phyloP scores from a whole-genome alignment of 2,329 filamentous ascomycete species.

The Neonectria neomacrospora region DNA sequence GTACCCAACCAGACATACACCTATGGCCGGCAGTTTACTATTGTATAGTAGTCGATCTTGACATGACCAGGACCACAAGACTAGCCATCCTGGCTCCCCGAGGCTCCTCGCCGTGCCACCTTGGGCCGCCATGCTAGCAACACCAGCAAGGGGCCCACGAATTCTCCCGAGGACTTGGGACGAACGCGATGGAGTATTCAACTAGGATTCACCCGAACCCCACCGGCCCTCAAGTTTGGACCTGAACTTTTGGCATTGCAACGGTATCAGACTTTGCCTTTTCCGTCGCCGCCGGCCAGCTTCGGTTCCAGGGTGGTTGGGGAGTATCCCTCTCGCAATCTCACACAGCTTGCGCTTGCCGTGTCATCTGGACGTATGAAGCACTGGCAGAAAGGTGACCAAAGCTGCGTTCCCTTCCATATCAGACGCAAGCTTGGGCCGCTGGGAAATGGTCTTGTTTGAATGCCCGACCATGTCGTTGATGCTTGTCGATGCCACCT shows the following conservation, averaged over 20 bases:
- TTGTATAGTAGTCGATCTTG: constrained; percentile 12
- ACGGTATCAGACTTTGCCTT: constrained; percentile 7
- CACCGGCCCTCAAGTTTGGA: constrained; percentile 5
- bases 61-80: constrained; percentile 1
- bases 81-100: neutral
- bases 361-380: neutral
- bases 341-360: constrained; percentile 4
- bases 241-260: constrained; percentile 4
- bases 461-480: neutral
- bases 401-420: constrained; percentile 1
- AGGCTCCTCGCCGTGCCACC: neutral
- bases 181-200: neutral
- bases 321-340: constrained; percentile 4
- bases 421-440: constrained; percentile 5
- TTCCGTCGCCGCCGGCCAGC: constrained; percentile 9
- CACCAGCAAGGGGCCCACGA: constrained; percentile 5
- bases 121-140: constrained; percentile 16
- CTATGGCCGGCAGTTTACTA: constrained; percentile 6
- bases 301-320: neutral
- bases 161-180: constrained; percentile 19
- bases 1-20: constrained; percentile 1
- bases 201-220: neutral
- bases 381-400: neutral
- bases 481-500: neutral
- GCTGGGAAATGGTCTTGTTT: neutral